phyloP scores from a whole-genome alignment of 1,284 basidiomycete species.

The Xerocomus minutiporus region DNA sequence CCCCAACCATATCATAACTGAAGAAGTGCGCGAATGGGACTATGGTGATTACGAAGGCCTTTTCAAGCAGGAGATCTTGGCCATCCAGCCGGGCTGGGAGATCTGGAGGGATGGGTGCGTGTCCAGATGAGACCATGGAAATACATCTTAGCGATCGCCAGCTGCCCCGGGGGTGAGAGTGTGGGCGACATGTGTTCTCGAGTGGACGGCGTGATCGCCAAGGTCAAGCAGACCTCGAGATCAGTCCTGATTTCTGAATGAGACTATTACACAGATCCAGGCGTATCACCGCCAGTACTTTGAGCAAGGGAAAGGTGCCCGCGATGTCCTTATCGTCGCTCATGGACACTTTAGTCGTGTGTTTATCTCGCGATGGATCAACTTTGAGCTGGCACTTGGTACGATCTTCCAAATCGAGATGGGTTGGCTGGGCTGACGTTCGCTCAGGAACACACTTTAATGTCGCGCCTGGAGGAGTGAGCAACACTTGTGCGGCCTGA shows the following conservation, averaged over 20 bases:
- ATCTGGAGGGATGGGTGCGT: conserved; percentile 81
- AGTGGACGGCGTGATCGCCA: conserved; percentile 71
- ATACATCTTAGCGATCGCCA: conserved; percentile 25
- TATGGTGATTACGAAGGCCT: conserved; percentile 91
- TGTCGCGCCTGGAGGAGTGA: conserved; percentile 74
- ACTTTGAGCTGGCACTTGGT: conserved; percentile 65
- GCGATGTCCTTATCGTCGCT: conserved; percentile 73
- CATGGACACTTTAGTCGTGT: conserved; percentile 85
- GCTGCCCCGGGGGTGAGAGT: conserved; percentile 85
- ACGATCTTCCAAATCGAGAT: conserved; percentile 12
- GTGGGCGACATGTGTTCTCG: conserved; percentile 73
- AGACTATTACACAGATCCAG: conserved; percentile 49
- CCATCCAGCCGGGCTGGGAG: conserved; percentile 61
- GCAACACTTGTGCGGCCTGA: conserved; percentile 20
- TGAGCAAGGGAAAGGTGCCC: conserved; percentile 57
- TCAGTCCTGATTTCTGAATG: conserved; percentile 1
- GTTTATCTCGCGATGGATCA: conserved; percentile 78
- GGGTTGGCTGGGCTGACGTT: conserved; percentile 4
- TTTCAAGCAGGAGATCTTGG: conserved; percentile 67
- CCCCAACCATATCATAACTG: conserved; percentile 57
- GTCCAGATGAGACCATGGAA: not conserved
- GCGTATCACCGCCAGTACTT: conserved; percentile 71
- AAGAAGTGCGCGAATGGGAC: conserved; percentile 79
- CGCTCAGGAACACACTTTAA: conserved; percentile 68
- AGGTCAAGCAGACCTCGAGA: conserved; percentile 37